phyloP scores from a whole-genome alignment of 2,329 filamentous ascomycete species.

The Mycocentrospora acerina region DNA sequence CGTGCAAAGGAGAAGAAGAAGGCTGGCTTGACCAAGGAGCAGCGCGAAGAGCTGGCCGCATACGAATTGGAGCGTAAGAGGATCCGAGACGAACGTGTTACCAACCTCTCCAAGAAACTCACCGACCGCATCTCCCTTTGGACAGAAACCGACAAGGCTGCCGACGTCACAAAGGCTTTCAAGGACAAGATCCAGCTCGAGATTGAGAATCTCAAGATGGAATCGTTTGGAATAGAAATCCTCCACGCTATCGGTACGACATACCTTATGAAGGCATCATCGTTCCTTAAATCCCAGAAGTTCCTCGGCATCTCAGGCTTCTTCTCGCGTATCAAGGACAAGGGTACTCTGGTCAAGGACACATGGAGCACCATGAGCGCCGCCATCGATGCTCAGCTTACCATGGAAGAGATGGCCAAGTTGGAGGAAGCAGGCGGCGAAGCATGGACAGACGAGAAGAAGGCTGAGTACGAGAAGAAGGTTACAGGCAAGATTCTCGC shows the following conservation, averaged over 20 bases:
- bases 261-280: constrained; percentile 83
- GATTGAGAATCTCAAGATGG: constrained; percentile 98
- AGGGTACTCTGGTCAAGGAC: constrained; percentile 94
- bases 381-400: constrained; percentile 95
- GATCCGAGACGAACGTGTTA: constrained; percentile 86
- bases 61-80: constrained; percentile 83
- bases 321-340: constrained; percentile 91
- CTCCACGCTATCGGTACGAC: constrained; percentile 91
- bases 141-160: constrained; percentile 93
- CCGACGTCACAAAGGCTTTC: constrained; percentile 84
- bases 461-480: constrained; percentile 89
- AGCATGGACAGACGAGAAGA: constrained; percentile 97
- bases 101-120: constrained; percentile 80
- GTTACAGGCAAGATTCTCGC: constrained; percentile 98
- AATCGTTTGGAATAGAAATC: constrained; percentile 95
- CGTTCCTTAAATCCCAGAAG: constrained; percentile 91
- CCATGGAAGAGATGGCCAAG: constrained; percentile 98
- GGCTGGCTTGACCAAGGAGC: constrained; percentile 81
- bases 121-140: constrained; percentile 87
- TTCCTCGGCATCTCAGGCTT: constrained; percentile 95
- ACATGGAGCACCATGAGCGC: constrained; percentile 98
- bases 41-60: constrained; percentile 85
- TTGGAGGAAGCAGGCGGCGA: constrained; percentile 92
- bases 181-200: constrained; percentile 92
- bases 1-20: constrained; percentile 88